These are phyloP conservation scores for Arachis stenosperma DNA, from an alignment of 306 rosid genomes.

Conservation along the genomic window DNA sequence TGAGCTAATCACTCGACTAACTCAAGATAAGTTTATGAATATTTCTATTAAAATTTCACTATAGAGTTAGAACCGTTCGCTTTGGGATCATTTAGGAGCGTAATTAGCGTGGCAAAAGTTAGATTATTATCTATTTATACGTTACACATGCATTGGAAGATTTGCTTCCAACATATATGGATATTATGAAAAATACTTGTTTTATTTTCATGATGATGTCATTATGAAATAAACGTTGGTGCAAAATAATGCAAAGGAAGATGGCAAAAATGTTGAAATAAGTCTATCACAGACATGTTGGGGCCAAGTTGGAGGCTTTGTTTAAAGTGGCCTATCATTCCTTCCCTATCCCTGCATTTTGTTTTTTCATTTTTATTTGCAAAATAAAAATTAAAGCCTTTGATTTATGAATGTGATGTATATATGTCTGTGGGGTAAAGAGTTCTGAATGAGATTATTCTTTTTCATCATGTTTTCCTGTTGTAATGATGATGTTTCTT, in stretches of 20 bases:
- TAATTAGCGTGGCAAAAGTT: slow-evolving; percentile 47
- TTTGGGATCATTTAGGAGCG: slow-evolving; percentile 40
- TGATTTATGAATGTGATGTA: slow-evolving; percentile 47
- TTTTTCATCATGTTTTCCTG: slow-evolving; percentile 56
- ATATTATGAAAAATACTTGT: slow-evolving; percentile 5
- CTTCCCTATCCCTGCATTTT: neutral
- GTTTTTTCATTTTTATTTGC: slow-evolving; percentile 34
- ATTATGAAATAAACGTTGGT: slow-evolving; percentile 17
- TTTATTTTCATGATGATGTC: neutral
- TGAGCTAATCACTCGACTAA: no score
- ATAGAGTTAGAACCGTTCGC: neutral
- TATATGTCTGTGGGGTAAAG: slow-evolving; percentile 56
- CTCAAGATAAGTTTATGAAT: no score
- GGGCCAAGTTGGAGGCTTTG: slow-evolving; percentile 69
- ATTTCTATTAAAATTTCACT: no score
- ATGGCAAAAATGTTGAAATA: slow-evolving; percentile 43
- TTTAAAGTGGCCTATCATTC: slow-evolving; percentile 53
- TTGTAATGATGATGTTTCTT: slow-evolving; percentile 60
- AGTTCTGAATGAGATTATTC: slow-evolving; percentile 30
- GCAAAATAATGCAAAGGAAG: slow-evolving; percentile 37
- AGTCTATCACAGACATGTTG: slow-evolving; percentile 47
- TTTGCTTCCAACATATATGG: slow-evolving; percentile 4
- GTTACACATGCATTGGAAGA: slow-evolving; percentile 41
- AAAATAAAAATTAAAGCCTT: slow-evolving; percentile 48
- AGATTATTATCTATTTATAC: slow-evolving; percentile 31